Evolutionary conservation across 176 grass and related monocot genomes (phyloP), one percentile per base, ranked within the genome.

Genomic region (Rhynchospora tenuis): DNA sequence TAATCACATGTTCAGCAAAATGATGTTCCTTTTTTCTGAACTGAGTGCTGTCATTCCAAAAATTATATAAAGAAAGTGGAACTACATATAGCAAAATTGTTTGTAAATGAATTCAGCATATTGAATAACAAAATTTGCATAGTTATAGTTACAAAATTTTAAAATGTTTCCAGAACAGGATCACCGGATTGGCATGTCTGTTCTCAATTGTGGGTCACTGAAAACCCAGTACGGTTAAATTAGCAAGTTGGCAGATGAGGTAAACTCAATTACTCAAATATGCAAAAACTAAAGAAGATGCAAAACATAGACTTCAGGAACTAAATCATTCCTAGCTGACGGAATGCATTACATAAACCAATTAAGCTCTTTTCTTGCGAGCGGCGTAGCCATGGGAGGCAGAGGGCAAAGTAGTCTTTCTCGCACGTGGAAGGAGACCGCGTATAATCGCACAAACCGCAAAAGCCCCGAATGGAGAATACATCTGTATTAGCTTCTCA

Each of bases 351-450:
- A 75, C 72, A 54, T 0, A 76, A 16, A 48, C 23, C 24, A 55
- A 54, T 27, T 91, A 94, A 27, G 69, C 87, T 73, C 61, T 90
- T 84, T 94, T 95, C 82, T 92, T 90, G 62, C 52, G 54, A 87
- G 86, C 64, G 58, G 83, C 69, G 17, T 67, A 59, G 16, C 73
- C 73, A 55, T 68, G 83, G 2, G 88, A 79, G 27, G 77, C 31
- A 8, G 86, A 67, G 7, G 15, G 10, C 29, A 77, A 7, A 16
- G 26, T 51, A 1, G 58, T 52, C 2, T n/a, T 71, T n/a, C 63
- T 51, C 0, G 80, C 48, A 47, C 59, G 84, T 3, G 61, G 58
- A 29, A 85, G 51, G 24, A 93, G 77, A 3, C 94, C 89, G 33
- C 81, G 91, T 73, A 88, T 1, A 83, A 91, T 71, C 31, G 88